Evolutionary conservation across 1,284 basidiomycete genomes (phyloP), one percentile per base, ranked within the genome.

Genomic region (Ceratobasidium sp.): DNA sequence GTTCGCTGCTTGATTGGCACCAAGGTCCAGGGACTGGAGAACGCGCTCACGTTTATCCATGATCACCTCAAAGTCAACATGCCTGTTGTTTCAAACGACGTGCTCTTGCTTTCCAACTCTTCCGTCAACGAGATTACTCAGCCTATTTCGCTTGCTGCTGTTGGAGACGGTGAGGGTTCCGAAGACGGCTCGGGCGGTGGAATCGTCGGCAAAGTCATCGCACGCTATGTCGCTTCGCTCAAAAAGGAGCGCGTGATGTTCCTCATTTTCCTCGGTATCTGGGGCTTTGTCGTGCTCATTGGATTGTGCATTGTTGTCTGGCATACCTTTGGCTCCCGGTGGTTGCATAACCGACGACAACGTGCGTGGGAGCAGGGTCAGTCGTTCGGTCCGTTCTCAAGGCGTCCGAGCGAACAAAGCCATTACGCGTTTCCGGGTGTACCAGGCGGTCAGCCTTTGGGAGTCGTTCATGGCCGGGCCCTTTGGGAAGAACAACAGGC

Each of bases 1-100:
- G 83, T 97, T 76, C 86, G 85, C 77, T 99, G 97, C 80, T 85
- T 98, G 77, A 85, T 98, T 75, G 96, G 96, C 4, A 87, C 87
- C 73, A 99, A 99, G 80, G 89, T 98, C 59, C 84, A 88, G 71
- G 92, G 90, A 6, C 85, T 99, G 76, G 93, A 96, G 80, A 86
- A 88, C 23, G 96, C 92, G 8, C 84, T 98, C 60, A 97, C 94
- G 0, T 98, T 97, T 87, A 84, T 98, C 74, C 91, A 96, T 77
- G 84, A 95, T 75, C 95, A 97, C 79, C 89, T 96, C 45, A 83
- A 88, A 57, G 85, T 97, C 75, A 83, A 92, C 75, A 86, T 98
- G 64, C 90, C 93, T 0, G 85, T 84, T 41, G 85, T 97, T 46
- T 89, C 92, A 71, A 82, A 89, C 59, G 86, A 86, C 72, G 85